phyloP scores from a whole-genome alignment of 2,329 filamentous ascomycete genomes.

The Diaporthe ampelina region DNA sequence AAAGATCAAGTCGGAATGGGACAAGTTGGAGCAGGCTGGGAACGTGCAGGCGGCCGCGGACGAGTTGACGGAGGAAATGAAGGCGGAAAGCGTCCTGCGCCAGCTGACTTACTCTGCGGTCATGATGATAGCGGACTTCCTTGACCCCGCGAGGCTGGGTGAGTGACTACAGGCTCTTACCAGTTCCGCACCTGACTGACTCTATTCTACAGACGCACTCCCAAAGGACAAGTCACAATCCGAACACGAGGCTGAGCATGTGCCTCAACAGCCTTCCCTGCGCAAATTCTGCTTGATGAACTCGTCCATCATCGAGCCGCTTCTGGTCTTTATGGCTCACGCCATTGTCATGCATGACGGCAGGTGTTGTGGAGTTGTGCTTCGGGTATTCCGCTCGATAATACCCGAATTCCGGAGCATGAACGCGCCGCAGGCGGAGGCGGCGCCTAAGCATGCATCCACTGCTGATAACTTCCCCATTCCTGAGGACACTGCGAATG shows the following conservation, averaged over 20 bases:
- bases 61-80: conserved; percentile 95
- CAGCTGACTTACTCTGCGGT: conserved; percentile 94
- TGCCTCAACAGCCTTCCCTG: conserved; percentile 68
- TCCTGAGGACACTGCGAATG: conserved; percentile 68
- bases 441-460: conserved; percentile 43
- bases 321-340: conserved; percentile 93
- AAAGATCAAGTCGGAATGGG: conserved; percentile 92
- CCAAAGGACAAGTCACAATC: conserved; percentile 26
- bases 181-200: conserved; percentile 31
- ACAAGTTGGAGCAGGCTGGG: conserved; percentile 76
- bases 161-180: conserved; percentile 50
- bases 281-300: conserved; percentile 87
- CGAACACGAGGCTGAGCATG: conserved; percentile 14
- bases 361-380: conserved; percentile 86
- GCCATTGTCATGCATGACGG: conserved; percentile 91
- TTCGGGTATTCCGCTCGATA: conserved; percentile 88
- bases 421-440: conserved; percentile 45
- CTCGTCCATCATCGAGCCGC: conserved; percentile 83
- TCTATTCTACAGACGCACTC: conserved; percentile 24
- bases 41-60: conserved; percentile 76
- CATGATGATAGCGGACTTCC: conserved; percentile 88
- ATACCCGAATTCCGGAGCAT: conserved; percentile 77
- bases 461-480: conserved; percentile 59
- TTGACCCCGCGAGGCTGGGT: conserved; percentile 81
- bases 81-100: conserved; percentile 93